These are phyloP conservation scores for Discostella stelligeroides DNA, from an alignment of 108 stramenopile species.

Conservation along the genomic window DNA sequence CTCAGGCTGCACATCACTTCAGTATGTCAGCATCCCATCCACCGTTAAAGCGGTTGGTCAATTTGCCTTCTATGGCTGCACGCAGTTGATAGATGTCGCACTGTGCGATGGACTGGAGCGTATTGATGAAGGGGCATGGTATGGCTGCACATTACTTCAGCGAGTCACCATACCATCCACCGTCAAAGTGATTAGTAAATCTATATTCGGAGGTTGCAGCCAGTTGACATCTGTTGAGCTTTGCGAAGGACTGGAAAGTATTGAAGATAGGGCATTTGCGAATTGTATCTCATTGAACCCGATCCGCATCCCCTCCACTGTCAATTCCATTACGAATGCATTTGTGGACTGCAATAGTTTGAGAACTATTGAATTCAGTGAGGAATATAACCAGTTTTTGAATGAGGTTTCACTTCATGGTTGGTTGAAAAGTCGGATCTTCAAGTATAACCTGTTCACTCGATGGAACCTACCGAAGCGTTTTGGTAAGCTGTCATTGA, in stretches of 20 bases:
- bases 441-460: constrained; percentile 12
- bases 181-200: not conserved
- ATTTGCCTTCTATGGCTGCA: no score
- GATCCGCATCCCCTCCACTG: not conserved
- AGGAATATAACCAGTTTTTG: no score
- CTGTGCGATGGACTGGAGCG: not conserved
- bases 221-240: not conserved
- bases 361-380: not conserved
- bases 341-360: no score
- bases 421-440: not conserved
- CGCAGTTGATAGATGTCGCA: not conserved
- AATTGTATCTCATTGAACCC: not conserved
- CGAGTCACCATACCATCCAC: not conserved
- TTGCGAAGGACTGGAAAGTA: not conserved
- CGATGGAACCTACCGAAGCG: no score
- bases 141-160: not conserved
- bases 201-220: not conserved
- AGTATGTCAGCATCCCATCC: no score
- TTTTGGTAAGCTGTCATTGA: no score
- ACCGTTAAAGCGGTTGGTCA: no score
- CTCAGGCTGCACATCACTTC: no score
- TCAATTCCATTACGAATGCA: constrained; percentile 23
- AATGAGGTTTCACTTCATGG: no score
- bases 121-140: not conserved
- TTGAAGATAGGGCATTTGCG: not conserved